These are phyloP conservation scores for Geotrichum fermentans DNA, from an alignment of 1,139 yeast species.

Conservation along the genomic window DNA sequence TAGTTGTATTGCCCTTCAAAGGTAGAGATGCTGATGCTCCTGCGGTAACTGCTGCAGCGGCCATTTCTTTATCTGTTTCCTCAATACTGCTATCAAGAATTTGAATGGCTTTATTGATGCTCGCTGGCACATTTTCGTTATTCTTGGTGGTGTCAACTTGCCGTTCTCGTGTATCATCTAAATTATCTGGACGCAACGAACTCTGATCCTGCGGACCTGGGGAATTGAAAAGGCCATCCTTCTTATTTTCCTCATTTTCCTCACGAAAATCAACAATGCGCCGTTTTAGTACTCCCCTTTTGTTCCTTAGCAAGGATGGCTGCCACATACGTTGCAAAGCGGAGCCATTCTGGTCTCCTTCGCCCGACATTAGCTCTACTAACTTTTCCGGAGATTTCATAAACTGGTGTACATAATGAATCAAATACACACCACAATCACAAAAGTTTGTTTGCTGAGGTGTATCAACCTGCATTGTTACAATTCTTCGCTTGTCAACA, in stretches of 20 bases:
- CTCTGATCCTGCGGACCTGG: too few relatives aligned
- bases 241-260: slow-evolving; percentile 1
- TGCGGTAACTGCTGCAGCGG: too few relatives aligned
- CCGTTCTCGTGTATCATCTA: too few relatives aligned
- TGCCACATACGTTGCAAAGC: background rate
- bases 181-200: too few relatives aligned
- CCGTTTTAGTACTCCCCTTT: slow-evolving; percentile 9
- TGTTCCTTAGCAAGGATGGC: background rate
- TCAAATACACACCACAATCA: slow-evolving; percentile 92
- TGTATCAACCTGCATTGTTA: slow-evolving; percentile 50
- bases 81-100: background rate
- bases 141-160: too few relatives aligned
- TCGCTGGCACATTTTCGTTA: too few relatives aligned
- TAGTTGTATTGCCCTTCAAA: too few relatives aligned
- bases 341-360: background rate
- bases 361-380: slow-evolving; percentile 46
- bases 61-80: background rate
- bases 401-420: slow-evolving; percentile 69
- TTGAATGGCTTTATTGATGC: too few relatives aligned
- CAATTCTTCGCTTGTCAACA: slow-evolving; percentile 43
- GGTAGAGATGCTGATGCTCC: too few relatives aligned
- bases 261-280: slow-evolving; percentile 4
- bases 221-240: too few relatives aligned
- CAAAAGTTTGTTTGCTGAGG: slow-evolving; percentile 85
- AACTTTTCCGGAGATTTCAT: slow-evolving; percentile 49